phyloP scores from a whole-genome alignment of 805 yeast species.

The Aciculoconidium aculeatum region DNA sequence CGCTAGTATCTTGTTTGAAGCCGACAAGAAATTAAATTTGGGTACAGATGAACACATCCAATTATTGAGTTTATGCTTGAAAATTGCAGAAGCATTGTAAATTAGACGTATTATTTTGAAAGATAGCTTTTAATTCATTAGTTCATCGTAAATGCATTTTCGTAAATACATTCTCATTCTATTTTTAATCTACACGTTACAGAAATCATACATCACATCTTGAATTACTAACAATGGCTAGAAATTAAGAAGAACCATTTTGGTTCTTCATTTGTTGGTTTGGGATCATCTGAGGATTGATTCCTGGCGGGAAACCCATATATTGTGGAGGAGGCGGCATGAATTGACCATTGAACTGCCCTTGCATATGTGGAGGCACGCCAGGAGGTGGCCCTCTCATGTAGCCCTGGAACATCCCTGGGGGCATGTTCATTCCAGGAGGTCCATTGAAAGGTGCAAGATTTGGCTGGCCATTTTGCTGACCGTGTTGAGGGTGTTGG shows the following conservation, averaged over 20 bases:
- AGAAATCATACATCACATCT: too few species aligned
- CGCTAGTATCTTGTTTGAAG: constrained; percentile 60
- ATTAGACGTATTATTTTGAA: background rate
- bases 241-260: too few species aligned
- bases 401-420: constrained; percentile 30
- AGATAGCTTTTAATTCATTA: constrained; percentile 1
- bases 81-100: constrained; percentile 19
- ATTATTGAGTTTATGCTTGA: constrained; percentile 53
- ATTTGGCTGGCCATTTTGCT: constrained; percentile 6
- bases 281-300: constrained; percentile 10
- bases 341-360: constrained; percentile 7
- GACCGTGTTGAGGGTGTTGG: constrained; percentile 4
- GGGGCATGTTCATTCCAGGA: constrained; percentile 15
- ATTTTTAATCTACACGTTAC: background rate
- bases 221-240: too few species aligned
- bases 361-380: constrained; percentile 9
- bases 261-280: too few species aligned
- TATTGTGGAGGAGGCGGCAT: constrained; percentile 9
- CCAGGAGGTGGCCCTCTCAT: constrained; percentile 11
- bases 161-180: background rate
- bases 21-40: constrained; percentile 68
- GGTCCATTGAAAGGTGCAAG: constrained; percentile 8
- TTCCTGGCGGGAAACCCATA: constrained; percentile 16
- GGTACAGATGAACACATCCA: constrained; percentile 91
- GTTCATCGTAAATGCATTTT: background rate